Evolutionary conservation across 2,329 filamentous ascomycete species (phyloP).

Genomic region (Talaromyces piceae): DNA sequence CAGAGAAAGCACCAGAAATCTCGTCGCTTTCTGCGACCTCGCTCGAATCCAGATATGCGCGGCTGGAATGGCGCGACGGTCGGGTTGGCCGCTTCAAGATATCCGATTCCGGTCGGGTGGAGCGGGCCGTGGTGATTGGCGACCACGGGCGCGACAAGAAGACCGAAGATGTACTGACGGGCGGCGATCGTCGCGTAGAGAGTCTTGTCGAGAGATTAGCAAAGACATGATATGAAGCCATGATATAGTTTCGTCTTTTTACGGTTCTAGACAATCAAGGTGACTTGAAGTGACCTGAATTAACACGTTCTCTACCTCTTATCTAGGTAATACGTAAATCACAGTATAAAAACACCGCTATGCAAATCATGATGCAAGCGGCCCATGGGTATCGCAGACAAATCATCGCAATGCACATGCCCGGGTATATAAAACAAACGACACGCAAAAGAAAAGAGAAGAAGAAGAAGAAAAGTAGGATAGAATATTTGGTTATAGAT

Average conservation of each 20-base stretch:
- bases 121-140: slow-evolving; percentile 37
- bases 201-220: slow-evolving; percentile 25
- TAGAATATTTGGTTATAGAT: neutral
- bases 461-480: neutral
- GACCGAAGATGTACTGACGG: slow-evolving; percentile 27
- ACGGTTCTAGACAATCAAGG: no score
- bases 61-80: slow-evolving; percentile 38
- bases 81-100: slow-evolving; percentile 38
- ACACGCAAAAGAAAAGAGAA: slow-evolving; percentile 7
- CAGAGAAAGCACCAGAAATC: slow-evolving; percentile 19
- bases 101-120: slow-evolving; percentile 32
- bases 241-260: no score
- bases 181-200: slow-evolving; percentile 29
- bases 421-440: slow-evolving; percentile 9
- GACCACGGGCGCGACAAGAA: slow-evolving; percentile 31
- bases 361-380: neutral
- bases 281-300: no score
- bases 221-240: neutral
- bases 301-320: no score
- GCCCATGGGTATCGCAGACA: slow-evolving; percentile 2
- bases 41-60: slow-evolving; percentile 35
- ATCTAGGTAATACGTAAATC: no score
- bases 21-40: slow-evolving; percentile 27
- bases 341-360: neutral
- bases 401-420: no score